Conservation (phyloP, 352 stramenopile species). For the Phytophthora sp. region DNA sequence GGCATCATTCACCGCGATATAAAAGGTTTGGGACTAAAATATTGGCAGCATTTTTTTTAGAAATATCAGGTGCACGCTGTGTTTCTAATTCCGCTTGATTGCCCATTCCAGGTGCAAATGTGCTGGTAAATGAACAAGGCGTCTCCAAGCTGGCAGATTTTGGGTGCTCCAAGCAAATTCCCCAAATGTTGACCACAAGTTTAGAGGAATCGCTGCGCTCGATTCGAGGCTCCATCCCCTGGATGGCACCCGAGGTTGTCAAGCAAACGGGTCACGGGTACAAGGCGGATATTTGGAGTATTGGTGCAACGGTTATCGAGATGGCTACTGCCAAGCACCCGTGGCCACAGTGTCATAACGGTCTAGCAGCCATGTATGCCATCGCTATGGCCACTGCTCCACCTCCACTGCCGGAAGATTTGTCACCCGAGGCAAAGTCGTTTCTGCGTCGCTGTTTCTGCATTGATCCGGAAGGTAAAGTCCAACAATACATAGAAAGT, state of each 20-base stretch:
- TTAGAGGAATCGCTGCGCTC: slow-evolving; percentile 82
- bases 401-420: slow-evolving; percentile 56
- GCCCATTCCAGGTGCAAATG: slow-evolving; percentile 67
- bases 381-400: slow-evolving; percentile 63
- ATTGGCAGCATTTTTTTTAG: neutral
- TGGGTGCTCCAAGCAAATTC: slow-evolving; percentile 89
- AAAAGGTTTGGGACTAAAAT: slow-evolving; percentile 61
- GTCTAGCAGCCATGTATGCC: slow-evolving; percentile 69
- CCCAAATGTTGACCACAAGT: slow-evolving; percentile 78
- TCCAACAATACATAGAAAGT: too few species aligned
- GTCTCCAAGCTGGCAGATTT: slow-evolving; percentile 91
- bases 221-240: slow-evolving; percentile 87
- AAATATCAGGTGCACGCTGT: neutral
- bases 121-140: slow-evolving; percentile 89
- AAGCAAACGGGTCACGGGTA: slow-evolving; percentile 78
- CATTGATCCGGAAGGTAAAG: slow-evolving; percentile 72
- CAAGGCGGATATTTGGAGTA: slow-evolving; percentile 86
- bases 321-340: slow-evolving; percentile 82
- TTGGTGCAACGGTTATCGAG: slow-evolving; percentile 80
- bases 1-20: slow-evolving; percentile 95
- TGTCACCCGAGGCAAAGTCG: slow-evolving; percentile 54
- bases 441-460: slow-evolving; percentile 77
- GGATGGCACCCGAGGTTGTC: slow-evolving; percentile 84
- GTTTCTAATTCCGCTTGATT: neutral
- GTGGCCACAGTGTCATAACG: slow-evolving; percentile 67